A percentile compares a stretch with the other conserved stretches of the same genome.
phyloP scores from a whole-genome alignment of 768 basidiomycete species.

The Sarcodon sp. region DNA sequence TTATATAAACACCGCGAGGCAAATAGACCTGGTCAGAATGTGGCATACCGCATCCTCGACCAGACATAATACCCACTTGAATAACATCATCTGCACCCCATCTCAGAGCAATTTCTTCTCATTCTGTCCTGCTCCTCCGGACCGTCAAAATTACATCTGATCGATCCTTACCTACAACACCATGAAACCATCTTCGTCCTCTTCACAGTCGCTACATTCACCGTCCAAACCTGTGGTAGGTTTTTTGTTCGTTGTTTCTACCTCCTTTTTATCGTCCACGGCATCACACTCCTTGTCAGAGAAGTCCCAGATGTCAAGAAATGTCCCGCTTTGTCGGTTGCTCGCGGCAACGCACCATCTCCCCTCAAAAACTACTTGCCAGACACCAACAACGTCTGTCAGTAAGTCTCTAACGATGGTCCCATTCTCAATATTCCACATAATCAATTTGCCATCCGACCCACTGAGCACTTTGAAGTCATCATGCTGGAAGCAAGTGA shows the following conservation, averaged over 20 bases:
- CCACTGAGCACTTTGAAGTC: constrained; percentile 90
- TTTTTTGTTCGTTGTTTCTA: constrained; percentile 29
- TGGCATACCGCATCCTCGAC: too few relatives aligned
- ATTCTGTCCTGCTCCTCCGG: constrained; percentile 5
- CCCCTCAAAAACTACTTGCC: constrained; percentile 90
- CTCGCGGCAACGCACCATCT: constrained; percentile 86
- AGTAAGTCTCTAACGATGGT: constrained; percentile 70
- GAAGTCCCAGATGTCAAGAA: constrained; percentile 80
- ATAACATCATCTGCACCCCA: neutral
- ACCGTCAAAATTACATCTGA: constrained; percentile 16
- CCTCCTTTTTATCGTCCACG: too few relatives aligned
- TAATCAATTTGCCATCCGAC: constrained; percentile 87
- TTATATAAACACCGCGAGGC: too few relatives aligned
- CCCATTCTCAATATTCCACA: constrained; percentile 90
- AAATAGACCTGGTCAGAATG: too few relatives aligned
- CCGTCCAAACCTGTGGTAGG: constrained; percentile 67
- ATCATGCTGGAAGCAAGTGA: constrained; percentile 94
- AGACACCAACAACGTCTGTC: constrained; percentile 80
- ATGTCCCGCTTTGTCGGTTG: constrained; percentile 55
- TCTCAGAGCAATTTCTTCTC: neutral
- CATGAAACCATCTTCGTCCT: constrained; percentile 46
- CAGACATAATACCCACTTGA: too few relatives aligned
- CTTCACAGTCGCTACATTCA: constrained; percentile 44
- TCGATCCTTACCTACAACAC: constrained; percentile 64
- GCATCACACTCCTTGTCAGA: too few relatives aligned